Evolutionary conservation across 2,329 filamentous ascomycete genomes (phyloP).

Genomic region (Talaromyces rugulosus): DNA sequence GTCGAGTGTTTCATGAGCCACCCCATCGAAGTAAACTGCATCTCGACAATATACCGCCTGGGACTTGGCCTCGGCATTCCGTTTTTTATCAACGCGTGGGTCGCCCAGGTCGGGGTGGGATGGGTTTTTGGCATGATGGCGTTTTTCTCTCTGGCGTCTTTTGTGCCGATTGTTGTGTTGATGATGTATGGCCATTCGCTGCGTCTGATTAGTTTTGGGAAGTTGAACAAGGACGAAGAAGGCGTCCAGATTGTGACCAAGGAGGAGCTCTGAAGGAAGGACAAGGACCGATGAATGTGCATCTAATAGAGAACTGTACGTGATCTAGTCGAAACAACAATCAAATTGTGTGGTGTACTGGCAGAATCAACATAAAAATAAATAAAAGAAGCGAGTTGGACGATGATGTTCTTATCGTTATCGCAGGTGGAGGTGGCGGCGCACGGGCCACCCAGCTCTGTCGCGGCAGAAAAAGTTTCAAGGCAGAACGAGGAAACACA

Average conservation of each 20-base stretch:
- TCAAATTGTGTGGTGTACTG: background rate
- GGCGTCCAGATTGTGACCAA: conserved; percentile 9
- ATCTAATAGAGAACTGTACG: background rate
- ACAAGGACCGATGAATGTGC: no score
- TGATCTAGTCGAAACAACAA: background rate
- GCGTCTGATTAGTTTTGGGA: conserved; percentile 6
- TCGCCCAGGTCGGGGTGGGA: background rate
- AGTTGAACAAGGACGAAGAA: conserved; percentile 9
- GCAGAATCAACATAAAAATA: no score
- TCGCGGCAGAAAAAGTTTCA: conserved; percentile 26
- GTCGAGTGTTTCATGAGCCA: conserved; percentile 12
- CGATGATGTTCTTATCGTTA: conserved; percentile 7
- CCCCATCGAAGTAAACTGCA: conserved; percentile 10
- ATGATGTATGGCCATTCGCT: conserved; percentile 4
- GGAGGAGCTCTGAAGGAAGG: background rate
- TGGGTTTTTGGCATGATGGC: conserved; percentile 13
- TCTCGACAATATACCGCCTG: conserved; percentile 8
- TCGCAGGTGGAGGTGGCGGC: background rate
- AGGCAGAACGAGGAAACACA: background rate
- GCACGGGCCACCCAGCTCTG: conserved; percentile 24
- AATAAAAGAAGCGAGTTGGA: no score
- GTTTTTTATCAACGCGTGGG: conserved; percentile 11
- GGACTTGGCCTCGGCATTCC: conserved; percentile 7
- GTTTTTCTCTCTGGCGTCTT: conserved; percentile 4
- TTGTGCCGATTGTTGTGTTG: conserved; percentile 7